A percentile compares a stretch with the other conserved stretches of the same genome.
Evolutionary conservation across 495 filamentous ascomycete species (phyloP).

Genomic region (Aspergillus cavernicola): DNA sequence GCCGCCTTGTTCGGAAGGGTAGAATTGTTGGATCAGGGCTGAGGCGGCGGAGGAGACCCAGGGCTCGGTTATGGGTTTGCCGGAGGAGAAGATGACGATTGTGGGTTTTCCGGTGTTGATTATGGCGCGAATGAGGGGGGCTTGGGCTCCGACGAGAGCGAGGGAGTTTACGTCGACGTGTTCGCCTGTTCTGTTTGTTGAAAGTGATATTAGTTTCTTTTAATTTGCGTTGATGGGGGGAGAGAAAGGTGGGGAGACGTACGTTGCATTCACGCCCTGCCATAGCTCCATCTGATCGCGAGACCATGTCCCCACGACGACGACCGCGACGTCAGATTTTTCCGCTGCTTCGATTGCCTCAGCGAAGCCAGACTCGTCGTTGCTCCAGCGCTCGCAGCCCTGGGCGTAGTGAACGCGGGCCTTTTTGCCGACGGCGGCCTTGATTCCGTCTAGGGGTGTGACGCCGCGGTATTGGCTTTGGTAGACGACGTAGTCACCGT

Average conservation of each 20-base stretch:
- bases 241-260: conserved; percentile 8
- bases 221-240: not conserved
- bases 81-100: conserved; percentile 63
- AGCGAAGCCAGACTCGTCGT: conserved; percentile 56
- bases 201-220: not conserved
- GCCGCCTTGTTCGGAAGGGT: conserved; percentile 59
- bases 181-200: conserved; percentile 57
- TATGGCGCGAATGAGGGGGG: conserved; percentile 59
- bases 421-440: conserved; percentile 50
- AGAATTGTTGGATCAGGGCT: conserved; percentile 67
- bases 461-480: conserved; percentile 56
- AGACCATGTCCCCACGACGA: conserved; percentile 72
- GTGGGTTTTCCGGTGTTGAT: conserved; percentile 63
- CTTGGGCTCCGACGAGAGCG: conserved; percentile 67
- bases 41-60: conserved; percentile 60
- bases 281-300: conserved; percentile 66
- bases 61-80: conserved; percentile 65
- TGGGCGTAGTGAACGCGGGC: conserved; percentile 58
- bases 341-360: conserved; percentile 60
- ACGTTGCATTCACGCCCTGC: conserved; percentile 63
- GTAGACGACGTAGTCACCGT: conserved; percentile 66
- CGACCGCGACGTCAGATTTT: conserved; percentile 64
- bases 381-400: conserved; percentile 72
- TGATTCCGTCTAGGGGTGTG: conserved; percentile 64
- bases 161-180: conserved; percentile 61